phyloP scores from a whole-genome alignment of 1,284 basidiomycete genomes.

The Naganishia sp. region DNA sequence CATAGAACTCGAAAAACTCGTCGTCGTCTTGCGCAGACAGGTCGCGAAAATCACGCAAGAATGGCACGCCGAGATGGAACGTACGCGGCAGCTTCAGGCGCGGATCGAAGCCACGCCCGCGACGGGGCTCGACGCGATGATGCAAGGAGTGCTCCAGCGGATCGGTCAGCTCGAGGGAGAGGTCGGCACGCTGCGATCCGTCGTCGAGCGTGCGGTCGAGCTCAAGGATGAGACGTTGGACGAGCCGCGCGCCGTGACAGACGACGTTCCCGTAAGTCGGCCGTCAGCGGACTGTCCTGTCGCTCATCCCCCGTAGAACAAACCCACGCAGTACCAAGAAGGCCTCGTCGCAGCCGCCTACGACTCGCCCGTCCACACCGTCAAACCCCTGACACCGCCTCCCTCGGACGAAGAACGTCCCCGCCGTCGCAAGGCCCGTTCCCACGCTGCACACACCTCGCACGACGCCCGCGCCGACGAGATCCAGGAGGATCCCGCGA shows the following conservation, averaged over 20 bases:
- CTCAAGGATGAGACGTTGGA: slow-evolving; percentile 60
- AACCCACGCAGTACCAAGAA: slow-evolving; percentile 36
- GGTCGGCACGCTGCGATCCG: slow-evolving; percentile 74
- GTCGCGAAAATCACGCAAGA: slow-evolving; percentile 22
- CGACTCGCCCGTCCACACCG: slow-evolving; percentile 34
- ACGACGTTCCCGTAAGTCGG: slow-evolving; percentile 18
- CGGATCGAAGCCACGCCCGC: background rate
- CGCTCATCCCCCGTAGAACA: background rate
- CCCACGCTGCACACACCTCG: slow-evolving; percentile 41
- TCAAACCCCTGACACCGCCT: slow-evolving; percentile 5
- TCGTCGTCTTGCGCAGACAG: slow-evolving; percentile 20
- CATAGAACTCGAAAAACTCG: slow-evolving; percentile 28
- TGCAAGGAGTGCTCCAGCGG: slow-evolving; percentile 9
- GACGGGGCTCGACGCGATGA: slow-evolving; percentile 6
- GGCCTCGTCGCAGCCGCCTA: slow-evolving; percentile 41
- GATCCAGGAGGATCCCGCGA: slow-evolving; percentile 47
- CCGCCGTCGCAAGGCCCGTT: background rate
- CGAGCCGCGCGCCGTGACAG: slow-evolving; percentile 37
- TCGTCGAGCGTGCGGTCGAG: slow-evolving; percentile 77
- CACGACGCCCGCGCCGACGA: slow-evolving; percentile 43
- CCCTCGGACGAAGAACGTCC: slow-evolving; percentile 23
- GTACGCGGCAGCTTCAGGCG: slow-evolving; percentile 15
- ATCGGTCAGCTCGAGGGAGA: slow-evolving; percentile 67
- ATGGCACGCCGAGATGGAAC: slow-evolving; percentile 27
- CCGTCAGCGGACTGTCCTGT: background rate